phyloP scores from a whole-genome alignment of 2,329 filamentous ascomycete genomes.

The Arthrobotrys iridis region DNA sequence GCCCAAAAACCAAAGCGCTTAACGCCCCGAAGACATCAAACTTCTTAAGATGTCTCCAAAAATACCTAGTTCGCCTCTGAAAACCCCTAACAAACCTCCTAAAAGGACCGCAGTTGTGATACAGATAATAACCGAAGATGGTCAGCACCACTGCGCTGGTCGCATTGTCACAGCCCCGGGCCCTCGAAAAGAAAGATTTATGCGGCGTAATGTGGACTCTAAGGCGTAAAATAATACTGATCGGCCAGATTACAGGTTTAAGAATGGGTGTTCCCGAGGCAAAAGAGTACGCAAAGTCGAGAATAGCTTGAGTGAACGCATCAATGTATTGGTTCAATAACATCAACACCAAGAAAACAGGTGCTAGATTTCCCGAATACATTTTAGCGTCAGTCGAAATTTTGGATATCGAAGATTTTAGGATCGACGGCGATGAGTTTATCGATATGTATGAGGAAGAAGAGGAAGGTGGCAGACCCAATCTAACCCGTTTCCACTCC shows the following conservation, averaged over 20 bases:
- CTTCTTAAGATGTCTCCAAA: not conserved
- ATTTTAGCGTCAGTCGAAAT: not conserved
- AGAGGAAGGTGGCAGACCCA: not conserved
- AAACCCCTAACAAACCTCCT: not conserved
- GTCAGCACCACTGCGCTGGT: slow-evolving; percentile 17
- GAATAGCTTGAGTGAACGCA: not conserved
- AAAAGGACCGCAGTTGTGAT: slow-evolving; percentile 16
- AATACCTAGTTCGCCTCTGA: not conserved
- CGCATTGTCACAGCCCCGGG: slow-evolving; percentile 23
- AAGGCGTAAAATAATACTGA: slow-evolving; percentile 22
- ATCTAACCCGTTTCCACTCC: not conserved
- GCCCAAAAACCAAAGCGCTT: not conserved
- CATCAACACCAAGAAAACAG: not conserved
- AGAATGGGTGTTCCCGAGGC: not conserved
- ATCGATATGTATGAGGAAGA: not conserved
- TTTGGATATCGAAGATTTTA: too few relatives aligned
- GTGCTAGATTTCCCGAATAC: not conserved
- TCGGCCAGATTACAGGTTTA: not conserved
- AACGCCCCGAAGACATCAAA: not conserved
- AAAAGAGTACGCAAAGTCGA: not conserved
- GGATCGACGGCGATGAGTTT: not conserved
- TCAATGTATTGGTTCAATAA: slow-evolving; percentile 31
- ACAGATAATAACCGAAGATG: slow-evolving; percentile 1
- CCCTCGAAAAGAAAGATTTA: slow-evolving; percentile 9
- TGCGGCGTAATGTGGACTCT: slow-evolving; percentile 28